Base-by-base conservation (phyloP, 2,329 filamentous ascomycete genomes). In the Fusarium clavum region DNA sequence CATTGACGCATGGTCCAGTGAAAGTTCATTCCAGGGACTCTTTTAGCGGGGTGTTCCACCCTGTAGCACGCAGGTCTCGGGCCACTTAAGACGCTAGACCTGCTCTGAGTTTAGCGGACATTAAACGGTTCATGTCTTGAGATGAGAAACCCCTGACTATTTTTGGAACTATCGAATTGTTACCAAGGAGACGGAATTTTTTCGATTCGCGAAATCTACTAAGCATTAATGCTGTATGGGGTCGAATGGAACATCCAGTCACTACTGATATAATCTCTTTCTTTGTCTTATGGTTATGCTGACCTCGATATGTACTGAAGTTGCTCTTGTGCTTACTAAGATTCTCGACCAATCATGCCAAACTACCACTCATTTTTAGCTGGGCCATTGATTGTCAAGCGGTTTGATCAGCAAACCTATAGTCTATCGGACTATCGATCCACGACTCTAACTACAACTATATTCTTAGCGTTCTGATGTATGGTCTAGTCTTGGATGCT, bases 141-240 rank as follows among this genome's bases (percentile, higher is more conserved):
- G 43, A 53, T 20, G 43, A 49, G 44, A 61, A 60, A 49, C 68
- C 68, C 64, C 68, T 70, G 68, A 67, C 67, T 71, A 69, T 70
- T 57, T 70, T 61, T 64, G 63, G 67, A 46, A 46, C 40, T 16
- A 18, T 14, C 34, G 43, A 44, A 41, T 41, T 20, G 41, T 56
- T 52, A 45, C 53, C 53, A 52, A 57, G 59, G 59, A 58, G 59
- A 69, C 49, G 49, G 51, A 18, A 44, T 46, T 14, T 25, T 8
- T 49, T 4, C 53, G 49, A 68, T 71, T 71, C 58, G 57, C 44
- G 32, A 55, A 25, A n/a, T 38, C 16, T 11, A 52, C 12, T 5
- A 25, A 22, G 22, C n/a, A 41, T 18, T 4, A 25, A 27, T 16
- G 13, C 5, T 27, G 11, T 52, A 11, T 8, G n/a, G 34, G 14